Conservation (phyloP, 176 grass and related monocot genomes). For the Hordeum marinum region DNA sequence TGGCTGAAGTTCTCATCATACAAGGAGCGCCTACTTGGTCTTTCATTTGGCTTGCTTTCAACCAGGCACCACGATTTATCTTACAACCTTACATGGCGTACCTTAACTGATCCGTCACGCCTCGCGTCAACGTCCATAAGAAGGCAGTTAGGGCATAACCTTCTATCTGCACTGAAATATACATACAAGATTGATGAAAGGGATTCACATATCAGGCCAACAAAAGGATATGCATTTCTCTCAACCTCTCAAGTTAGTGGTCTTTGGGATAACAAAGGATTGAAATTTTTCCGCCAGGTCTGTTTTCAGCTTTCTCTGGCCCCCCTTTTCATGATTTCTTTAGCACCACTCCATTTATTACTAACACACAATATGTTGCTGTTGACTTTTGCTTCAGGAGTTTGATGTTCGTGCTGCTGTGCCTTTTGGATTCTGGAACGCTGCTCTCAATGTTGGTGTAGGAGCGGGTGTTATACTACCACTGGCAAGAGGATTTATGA, state of each 20-base stretch:
- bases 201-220: slow-evolving; percentile 85
- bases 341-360: neutral
- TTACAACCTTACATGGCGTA: slow-evolving; percentile 78
- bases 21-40: slow-evolving; percentile 64
- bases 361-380: neutral
- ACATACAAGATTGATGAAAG: slow-evolving; percentile 80
- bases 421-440: slow-evolving; percentile 72
- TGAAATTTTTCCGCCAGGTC: slow-evolving; percentile 85
- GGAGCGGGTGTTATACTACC: slow-evolving; percentile 77
- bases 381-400: slow-evolving; percentile 53
- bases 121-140: slow-evolving; percentile 58
- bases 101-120: slow-evolving; percentile 62
- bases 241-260: slow-evolving; percentile 86
- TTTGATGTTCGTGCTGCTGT: slow-evolving; percentile 76
- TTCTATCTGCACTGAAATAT: slow-evolving; percentile 88
- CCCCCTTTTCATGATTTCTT: neutral
- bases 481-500: slow-evolving; percentile 59
- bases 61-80: slow-evolving; percentile 70
- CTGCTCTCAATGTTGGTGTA: slow-evolving; percentile 72
- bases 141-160: slow-evolving; percentile 73
- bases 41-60: slow-evolving; percentile 86
- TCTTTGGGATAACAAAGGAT: slow-evolving; percentile 58
- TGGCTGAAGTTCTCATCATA: slow-evolving; percentile 78
- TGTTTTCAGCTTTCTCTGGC: neutral
- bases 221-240: slow-evolving; percentile 74